Conservation (phyloP, 805 yeast genomes). For the Metschnikowia baotianmanensis region DNA sequence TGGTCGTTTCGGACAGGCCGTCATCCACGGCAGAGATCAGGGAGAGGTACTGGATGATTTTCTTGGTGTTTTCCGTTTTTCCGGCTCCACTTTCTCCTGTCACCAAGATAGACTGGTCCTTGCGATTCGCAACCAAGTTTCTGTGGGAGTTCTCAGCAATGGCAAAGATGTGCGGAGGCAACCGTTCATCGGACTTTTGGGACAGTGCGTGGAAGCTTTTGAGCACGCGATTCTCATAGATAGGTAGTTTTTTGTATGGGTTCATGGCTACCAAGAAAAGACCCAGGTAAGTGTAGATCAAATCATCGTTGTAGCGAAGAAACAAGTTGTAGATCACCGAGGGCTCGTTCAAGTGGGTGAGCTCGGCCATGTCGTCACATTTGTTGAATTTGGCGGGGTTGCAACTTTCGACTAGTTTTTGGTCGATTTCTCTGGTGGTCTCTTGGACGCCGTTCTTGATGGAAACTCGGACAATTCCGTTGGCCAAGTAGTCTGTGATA, state of each 20-base stretch:
- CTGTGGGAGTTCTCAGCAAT: slow-evolving; percentile 84
- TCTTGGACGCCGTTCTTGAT: slow-evolving; percentile 41
- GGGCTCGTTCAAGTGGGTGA: slow-evolving; percentile 92
- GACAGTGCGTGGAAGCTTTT: slow-evolving; percentile 47
- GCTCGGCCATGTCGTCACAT: slow-evolving; percentile 92
- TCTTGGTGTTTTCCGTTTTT: slow-evolving; percentile 95
- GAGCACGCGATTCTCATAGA: slow-evolving; percentile 62
- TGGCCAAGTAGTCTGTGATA: slow-evolving; percentile 44
- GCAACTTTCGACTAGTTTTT: slow-evolving; percentile 53
- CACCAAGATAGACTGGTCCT: slow-evolving; percentile 89
- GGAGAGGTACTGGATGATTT: slow-evolving; percentile 87
- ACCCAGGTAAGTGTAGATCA: slow-evolving; percentile 93
- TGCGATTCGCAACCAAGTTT: slow-evolving; percentile 61
- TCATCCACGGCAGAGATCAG: slow-evolving; percentile 51
- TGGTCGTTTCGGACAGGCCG: slow-evolving; percentile 8
- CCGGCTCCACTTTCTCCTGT: slow-evolving; percentile 99
- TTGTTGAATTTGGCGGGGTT: slow-evolving; percentile 90
- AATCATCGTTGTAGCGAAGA: slow-evolving; percentile 70
- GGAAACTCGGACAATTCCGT: slow-evolving; percentile 36
- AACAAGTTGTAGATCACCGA: slow-evolving; percentile 86
- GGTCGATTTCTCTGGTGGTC: slow-evolving; percentile 42
- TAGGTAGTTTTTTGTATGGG: slow-evolving; percentile 75
- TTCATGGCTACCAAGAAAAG: slow-evolving; percentile 92
- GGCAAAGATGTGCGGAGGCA: slow-evolving; percentile 87
- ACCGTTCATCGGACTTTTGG: slow-evolving; percentile 21